Conservation (phyloP, 768 basidiomycete species). For the Suillus tomentosus region DNA sequence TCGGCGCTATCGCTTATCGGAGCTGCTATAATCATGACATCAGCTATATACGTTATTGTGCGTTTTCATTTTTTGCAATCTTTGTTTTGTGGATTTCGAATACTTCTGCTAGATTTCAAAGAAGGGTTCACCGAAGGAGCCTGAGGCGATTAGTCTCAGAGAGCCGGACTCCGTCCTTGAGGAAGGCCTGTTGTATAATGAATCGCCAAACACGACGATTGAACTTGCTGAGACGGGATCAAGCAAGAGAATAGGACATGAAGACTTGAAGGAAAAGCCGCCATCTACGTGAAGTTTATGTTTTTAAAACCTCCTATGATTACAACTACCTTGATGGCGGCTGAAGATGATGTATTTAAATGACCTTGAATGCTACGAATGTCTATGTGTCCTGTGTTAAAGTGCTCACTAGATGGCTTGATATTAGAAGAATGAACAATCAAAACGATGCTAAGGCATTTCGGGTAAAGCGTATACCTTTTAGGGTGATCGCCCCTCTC, state of each 20-base stretch:
- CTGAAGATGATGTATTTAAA: neutral
- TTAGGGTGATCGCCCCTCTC: no score
- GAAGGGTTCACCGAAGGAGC: neutral
- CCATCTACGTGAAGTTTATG: neutral
- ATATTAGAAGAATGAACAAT: neutral
- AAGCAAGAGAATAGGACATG: neutral
- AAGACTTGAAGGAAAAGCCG: neutral
- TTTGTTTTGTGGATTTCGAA: neutral
- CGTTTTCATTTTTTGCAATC: neutral
- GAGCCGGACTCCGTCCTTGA: slow-evolving; percentile 3
- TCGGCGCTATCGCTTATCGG: slow-evolving; percentile 63
- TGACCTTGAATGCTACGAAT: neutral
- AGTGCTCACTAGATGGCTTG: neutral
- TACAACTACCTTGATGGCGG: neutral
- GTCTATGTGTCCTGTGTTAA: neutral
- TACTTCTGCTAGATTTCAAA: neutral
- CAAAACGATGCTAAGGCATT: neutral
- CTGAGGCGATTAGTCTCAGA: neutral
- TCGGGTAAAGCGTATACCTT: no score
- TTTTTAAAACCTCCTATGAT: neutral
- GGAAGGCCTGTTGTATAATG: slow-evolving; percentile 9
- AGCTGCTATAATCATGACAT: slow-evolving; percentile 52
- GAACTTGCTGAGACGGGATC: slow-evolving; percentile 1
- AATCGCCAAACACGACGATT: neutral
- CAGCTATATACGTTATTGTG: slow-evolving; percentile 10